Percentiles rank a stretch among this genome's conserved stretches.
Conservation (phyloP, 2,329 filamentous ascomycete species). For the Fusarium subtropicale region DNA sequence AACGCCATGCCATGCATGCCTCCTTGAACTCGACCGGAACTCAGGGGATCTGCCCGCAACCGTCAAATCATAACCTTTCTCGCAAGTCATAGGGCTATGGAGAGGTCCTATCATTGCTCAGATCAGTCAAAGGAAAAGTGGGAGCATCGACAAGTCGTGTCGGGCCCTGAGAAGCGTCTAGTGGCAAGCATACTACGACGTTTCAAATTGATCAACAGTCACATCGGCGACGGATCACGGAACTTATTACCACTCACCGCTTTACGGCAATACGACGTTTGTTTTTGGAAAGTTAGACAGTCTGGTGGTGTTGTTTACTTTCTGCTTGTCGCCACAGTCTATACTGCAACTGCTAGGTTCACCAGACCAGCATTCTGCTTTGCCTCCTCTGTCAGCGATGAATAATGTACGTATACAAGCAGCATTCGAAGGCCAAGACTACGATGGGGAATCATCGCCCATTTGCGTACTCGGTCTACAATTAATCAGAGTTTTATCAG, state of each 20-base stretch:
- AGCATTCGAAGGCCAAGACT: slow-evolving; percentile 3
- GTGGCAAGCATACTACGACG: slow-evolving; percentile 19
- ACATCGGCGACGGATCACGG: slow-evolving; percentile 26
- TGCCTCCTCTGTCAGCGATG: slow-evolving; percentile 19
- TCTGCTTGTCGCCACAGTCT: slow-evolving; percentile 13
- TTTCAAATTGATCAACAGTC: slow-evolving; percentile 27
- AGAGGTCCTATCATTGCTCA: slow-evolving; percentile 1
- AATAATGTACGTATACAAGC: slow-evolving; percentile 9
- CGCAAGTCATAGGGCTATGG: slow-evolving; percentile 9
- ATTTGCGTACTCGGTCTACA: not conserved
- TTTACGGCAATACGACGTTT: slow-evolving; percentile 30
- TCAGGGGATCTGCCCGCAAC: slow-evolving; percentile 1
- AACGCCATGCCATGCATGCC: not conserved
- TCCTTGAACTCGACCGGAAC: slow-evolving; percentile 5
- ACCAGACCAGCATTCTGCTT: slow-evolving; percentile 2
- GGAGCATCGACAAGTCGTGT: slow-evolving; percentile 11
- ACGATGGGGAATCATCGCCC: not conserved
- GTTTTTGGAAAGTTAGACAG: not conserved
- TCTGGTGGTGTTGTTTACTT: not conserved
- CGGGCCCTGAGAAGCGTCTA: slow-evolving; percentile 5
- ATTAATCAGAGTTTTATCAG: not conserved
- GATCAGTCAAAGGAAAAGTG: not conserved
- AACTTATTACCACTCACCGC: slow-evolving; percentile 29
- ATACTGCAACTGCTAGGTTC: slow-evolving; percentile 5
- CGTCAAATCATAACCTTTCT: not conserved